A percentile compares a stretch with the other conserved stretches of the same genome.
phyloP scores from a whole-genome alignment of 306 rosid genomes.

The Casuarina glauca region DNA sequence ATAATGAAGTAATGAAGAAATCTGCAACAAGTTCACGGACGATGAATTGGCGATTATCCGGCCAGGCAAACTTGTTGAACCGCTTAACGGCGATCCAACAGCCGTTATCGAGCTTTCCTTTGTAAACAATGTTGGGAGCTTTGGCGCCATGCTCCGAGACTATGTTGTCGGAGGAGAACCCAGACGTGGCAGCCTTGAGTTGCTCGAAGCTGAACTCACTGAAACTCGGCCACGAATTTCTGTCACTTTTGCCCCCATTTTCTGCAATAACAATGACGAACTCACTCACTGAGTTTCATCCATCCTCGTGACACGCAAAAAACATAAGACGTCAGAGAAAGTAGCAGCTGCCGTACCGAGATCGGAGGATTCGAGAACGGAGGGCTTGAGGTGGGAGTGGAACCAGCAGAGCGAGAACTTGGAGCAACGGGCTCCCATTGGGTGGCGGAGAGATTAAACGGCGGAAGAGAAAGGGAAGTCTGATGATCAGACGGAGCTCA shows the following conservation, averaged over 20 bases:
- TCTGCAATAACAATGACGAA: conserved; percentile 44
- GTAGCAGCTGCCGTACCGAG: conserved; percentile 43
- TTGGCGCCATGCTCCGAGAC: conserved; percentile 95
- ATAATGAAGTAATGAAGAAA: neutral
- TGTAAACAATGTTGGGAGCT: conserved; percentile 91
- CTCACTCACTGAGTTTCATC: neutral
- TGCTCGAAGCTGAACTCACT: conserved; percentile 73
- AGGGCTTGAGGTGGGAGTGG: conserved; percentile 72
- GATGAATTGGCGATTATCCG: conserved; percentile 90
- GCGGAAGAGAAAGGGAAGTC: neutral
- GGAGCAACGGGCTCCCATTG: conserved; percentile 94
- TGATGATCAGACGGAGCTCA: conserved; percentile 19
- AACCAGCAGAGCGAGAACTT: conserved; percentile 89
- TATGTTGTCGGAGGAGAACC: conserved; percentile 73
- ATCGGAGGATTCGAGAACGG: conserved; percentile 80
- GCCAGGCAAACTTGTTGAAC: conserved; percentile 94
- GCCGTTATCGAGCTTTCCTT: conserved; percentile 65
- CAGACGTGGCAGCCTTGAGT: conserved; percentile 64
- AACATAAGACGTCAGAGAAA: neutral
- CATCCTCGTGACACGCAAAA: neutral
- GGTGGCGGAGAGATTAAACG: conserved; percentile 14
- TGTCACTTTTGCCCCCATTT: conserved; percentile 66
- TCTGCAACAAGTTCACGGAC: conserved; percentile 42
- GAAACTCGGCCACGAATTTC: conserved; percentile 55
- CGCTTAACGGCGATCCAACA: conserved; percentile 79